A percentile compares a stretch with the other conserved stretches of the same genome.
Evolutionary conservation across 805 yeast species (phyloP).

Genomic region (Wickerhamomyces sydowiorum): DNA sequence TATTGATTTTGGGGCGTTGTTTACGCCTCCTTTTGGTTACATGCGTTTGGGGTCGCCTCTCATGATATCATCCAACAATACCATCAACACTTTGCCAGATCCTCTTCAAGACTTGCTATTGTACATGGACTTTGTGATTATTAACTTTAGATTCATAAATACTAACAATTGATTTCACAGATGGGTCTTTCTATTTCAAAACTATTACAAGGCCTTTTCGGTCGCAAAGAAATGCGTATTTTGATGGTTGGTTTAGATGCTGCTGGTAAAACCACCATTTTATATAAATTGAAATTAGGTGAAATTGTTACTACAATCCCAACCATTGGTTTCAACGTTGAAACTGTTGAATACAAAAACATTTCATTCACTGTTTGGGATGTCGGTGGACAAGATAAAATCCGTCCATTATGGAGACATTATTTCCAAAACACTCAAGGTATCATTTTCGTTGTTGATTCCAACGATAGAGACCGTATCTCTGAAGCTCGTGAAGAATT

Average conservation of each 20-base stretch:
- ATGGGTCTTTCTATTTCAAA: slow-evolving; percentile 97
- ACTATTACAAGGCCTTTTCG: slow-evolving; percentile 90
- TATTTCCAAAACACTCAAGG: slow-evolving; percentile 99
- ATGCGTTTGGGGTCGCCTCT: too few species aligned
- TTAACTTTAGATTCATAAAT: too few species aligned
- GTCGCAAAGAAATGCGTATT: slow-evolving; percentile 97
- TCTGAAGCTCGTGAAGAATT: slow-evolving; percentile 97
- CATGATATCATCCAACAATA: too few species aligned
- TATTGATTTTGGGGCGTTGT: neutral
- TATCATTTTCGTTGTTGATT: slow-evolving; percentile 95
- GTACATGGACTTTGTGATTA: too few species aligned
- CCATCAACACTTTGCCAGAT: too few species aligned
- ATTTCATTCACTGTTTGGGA: slow-evolving; percentile 98
- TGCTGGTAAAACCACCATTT: slow-evolving; percentile 97
- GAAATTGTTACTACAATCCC: slow-evolving; percentile 96
- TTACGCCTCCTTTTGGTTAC: neutral
- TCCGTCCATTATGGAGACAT: slow-evolving; percentile 98
- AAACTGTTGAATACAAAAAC: slow-evolving; percentile 95
- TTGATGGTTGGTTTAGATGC: slow-evolving; percentile 98
- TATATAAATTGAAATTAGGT: slow-evolving; percentile 91
- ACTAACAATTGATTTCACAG: slow-evolving; percentile 15
- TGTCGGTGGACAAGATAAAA: slow-evolving; percentile 99
- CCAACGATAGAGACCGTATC: slow-evolving; percentile 96
- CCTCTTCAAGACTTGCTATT: too few species aligned
- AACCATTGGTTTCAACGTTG: slow-evolving; percentile 96